Base-by-base conservation (phyloP, 179 eudicot species). In the Drosera spatulata region DNA sequence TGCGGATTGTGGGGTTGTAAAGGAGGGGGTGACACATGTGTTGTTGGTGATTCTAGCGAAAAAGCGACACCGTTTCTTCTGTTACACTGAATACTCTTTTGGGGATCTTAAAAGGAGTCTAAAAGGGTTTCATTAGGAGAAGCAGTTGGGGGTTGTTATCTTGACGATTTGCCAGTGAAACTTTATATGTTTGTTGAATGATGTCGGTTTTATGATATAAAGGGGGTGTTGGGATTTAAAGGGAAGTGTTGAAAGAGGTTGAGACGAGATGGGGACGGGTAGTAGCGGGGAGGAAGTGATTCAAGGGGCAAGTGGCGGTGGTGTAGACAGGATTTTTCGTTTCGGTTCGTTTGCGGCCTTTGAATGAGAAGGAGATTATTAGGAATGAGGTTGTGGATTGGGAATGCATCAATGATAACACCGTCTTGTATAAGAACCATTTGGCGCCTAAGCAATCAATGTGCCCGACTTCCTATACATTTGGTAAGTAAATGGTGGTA, bases 311-410 rank as follows among this genome's bases (percentile, higher is more conserved):
- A 59, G 67, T 56, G 39, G 57, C 33, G 33, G 33, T 10, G 63
- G 51, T 22, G 75, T 70, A 43, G 93, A 85, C 75, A 80, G 72
- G 67, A 85, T 85, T 58, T 64, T 74, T 62, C n/a, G 93, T 85
- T 38, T 80, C 93, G 2, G 88, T 85, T 56, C 76, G 93, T 66
- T 49, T 85, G 64, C 73, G 93, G 55, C 93, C 93, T 44, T 75
- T 85, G 72, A 82, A 76, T 75, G 77, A 66, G 39, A 82, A 75
- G 71, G 88, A 85, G 73, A 59, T 70, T 7, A 41, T 56, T 39
- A 80, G 77, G 63, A 71, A 68, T 55, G 93, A 85, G 61, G 67
- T 66, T 3, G 59, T 79, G 2, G 93, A 80, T 61, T 85, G 93
- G 93, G 88, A 85, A 55, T 82, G 93, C 68, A 63, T 82, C 53